Base-by-base conservation (phyloP, 495 filamentous ascomycete species). In the Bacidia gigantensis region DNA sequence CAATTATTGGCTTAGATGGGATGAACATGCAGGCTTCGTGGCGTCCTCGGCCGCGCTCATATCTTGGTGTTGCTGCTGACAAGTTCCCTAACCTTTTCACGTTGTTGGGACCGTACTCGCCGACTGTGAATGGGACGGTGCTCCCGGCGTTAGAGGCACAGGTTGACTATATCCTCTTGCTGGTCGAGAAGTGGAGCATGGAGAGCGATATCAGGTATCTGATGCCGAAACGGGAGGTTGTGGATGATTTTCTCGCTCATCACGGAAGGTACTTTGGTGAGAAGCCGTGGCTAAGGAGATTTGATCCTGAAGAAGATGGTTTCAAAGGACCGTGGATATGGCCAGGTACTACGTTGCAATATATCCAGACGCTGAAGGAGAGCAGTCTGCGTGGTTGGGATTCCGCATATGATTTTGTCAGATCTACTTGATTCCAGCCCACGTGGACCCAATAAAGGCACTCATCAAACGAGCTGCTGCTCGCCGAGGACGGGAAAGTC, bases 1-100 rank as follows among this genome's bases (percentile, higher is more conserved):
- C 68, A 5, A 64, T 78, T 26, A 65, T 61, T 29, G 80, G 81
- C 0, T 61, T 63, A 17, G 61, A 64, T 18, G 75, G 72, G 2
- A 51, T 69, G 10, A 67, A 70, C 18, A 62, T 84, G 0, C 58
- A 70, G 0, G 64, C 75, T 11, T 62, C 66, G 2, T 82, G 76
- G 72, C 63, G 71, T 11, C 11, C 47, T 2, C 22, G 38, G 47
- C 66, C 78, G 0, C 74, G 76, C 54, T 73, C 71, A 2, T 84
- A 86, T 54, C 69, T 80, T 29, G 78, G 75, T 14, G 66, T 77
- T 12, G 76, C 79, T 3, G 69, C 78, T 1, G 72, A 81, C 48
- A 73, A 69, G 0, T 85, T 84, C 58, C 81, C 82, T 2, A 85
- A 84, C 53, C 79, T 80, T 57, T 83, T 82, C 61, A 72, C 77